Percentiles rank a stretch among this genome's conserved stretches.
Evolutionary conservation across 1,139 yeast genomes (phyloP).

Genomic region (Candida dubliniensis): DNA sequence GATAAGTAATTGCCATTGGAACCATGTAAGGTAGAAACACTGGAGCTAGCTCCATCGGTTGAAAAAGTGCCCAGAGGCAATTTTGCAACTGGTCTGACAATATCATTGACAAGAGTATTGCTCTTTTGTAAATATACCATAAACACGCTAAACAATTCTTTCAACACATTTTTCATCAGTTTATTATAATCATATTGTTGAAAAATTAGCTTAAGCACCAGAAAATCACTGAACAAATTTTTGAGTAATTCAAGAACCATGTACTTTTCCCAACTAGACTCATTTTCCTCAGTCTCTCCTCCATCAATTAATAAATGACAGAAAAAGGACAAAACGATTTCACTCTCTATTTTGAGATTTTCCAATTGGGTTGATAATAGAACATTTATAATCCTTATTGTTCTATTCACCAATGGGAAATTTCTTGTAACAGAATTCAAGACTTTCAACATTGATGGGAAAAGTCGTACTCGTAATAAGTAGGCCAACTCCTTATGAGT

Average conservation of each 20-base stretch:
- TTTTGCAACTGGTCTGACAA: slow-evolving; percentile 25
- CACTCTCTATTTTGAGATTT: slow-evolving; percentile 71
- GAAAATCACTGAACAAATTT: slow-evolving; percentile 57
- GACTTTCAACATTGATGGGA: slow-evolving; percentile 71
- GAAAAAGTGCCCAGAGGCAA: slow-evolving; percentile 9
- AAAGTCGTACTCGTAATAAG: slow-evolving; percentile 63
- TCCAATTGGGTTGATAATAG: slow-evolving; percentile 60
- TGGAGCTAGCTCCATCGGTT: background rate
- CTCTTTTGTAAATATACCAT: slow-evolving; percentile 29
- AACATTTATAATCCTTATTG: slow-evolving; percentile 66
- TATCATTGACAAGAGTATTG: slow-evolving; percentile 35
- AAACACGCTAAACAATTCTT: slow-evolving; percentile 56
- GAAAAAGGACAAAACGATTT: slow-evolving; percentile 71
- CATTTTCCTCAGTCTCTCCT: slow-evolving; percentile 9
- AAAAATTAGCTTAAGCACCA: slow-evolving; percentile 53
- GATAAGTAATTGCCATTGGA: slow-evolving; percentile 19
- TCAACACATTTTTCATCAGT: slow-evolving; percentile 58
- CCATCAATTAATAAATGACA: slow-evolving; percentile 58
- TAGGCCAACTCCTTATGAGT: slow-evolving; percentile 62
- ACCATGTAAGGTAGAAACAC: too few relatives aligned
- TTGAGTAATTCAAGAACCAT: slow-evolving; percentile 72
- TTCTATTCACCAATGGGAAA: slow-evolving; percentile 70
- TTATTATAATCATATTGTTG: slow-evolving; percentile 61
- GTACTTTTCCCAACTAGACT: slow-evolving; percentile 64
- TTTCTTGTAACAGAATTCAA: slow-evolving; percentile 47